These are phyloP conservation scores for Trichomonas tenax DNA, from an alignment of 208 protist species.

Conservation along the genomic window DNA sequence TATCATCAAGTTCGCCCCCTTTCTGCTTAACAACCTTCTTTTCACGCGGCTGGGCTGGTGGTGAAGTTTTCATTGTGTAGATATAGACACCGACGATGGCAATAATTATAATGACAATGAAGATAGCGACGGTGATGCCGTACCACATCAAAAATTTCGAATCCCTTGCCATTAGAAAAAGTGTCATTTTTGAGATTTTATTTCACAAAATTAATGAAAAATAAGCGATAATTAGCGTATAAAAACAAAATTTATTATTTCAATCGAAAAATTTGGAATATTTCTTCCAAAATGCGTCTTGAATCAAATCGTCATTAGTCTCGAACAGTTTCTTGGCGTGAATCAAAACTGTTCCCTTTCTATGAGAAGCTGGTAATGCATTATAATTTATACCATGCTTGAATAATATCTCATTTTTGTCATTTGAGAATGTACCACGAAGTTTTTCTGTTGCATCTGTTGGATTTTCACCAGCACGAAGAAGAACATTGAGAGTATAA, in stretches of 20 bases:
- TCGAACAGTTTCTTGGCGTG: not conserved
- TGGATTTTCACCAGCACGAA: not conserved
- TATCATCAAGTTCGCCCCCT: not conserved
- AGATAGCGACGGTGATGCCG: not conserved
- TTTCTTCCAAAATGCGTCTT: not conserved
- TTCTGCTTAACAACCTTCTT: not conserved
- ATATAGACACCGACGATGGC: not conserved
- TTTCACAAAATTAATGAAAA: no score
- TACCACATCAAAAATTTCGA: not conserved
- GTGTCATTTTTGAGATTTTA: no score
- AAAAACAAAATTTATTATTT: not conserved
- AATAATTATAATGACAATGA: not conserved
- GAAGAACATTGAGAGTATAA: slow-evolving; percentile 16
- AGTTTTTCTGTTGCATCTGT: not conserved
- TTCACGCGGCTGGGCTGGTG: not conserved
- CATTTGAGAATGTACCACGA: not conserved
- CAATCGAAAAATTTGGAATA: not conserved
- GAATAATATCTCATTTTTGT: not conserved
- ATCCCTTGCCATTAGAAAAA: not conserved
- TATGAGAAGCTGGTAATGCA: not conserved
- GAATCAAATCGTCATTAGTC: not conserved
- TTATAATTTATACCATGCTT: not conserved
- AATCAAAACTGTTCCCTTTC: not conserved
- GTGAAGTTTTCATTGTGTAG: not conserved
- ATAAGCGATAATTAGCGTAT: no score